Conservation (phyloP, 2,329 filamentous ascomycete genomes). For the Alternaria sp. region DNA sequence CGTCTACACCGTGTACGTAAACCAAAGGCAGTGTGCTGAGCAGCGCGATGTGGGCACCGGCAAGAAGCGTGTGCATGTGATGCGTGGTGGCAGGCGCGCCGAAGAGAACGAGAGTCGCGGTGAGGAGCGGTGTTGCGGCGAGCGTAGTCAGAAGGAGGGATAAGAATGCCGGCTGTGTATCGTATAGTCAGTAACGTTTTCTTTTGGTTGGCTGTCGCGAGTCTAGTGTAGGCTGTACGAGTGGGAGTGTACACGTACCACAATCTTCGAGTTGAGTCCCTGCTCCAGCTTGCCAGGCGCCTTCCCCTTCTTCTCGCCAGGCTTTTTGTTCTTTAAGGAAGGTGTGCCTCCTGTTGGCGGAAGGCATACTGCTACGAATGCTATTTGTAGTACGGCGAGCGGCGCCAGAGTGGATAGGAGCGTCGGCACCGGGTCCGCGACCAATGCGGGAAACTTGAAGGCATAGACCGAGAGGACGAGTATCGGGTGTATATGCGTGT, state of each 20-base stretch:
- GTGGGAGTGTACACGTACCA: slow-evolving; percentile 46
- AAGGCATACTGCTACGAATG: slow-evolving; percentile 65
- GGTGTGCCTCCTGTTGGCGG: slow-evolving; percentile 56
- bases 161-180: slow-evolving; percentile 69
- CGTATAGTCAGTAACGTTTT: background rate
- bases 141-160: slow-evolving; percentile 67
- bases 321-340: slow-evolving; percentile 60
- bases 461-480: slow-evolving; percentile 70
- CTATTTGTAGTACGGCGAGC: slow-evolving; percentile 68
- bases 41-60: slow-evolving; percentile 80
- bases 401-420: slow-evolving; percentile 67
- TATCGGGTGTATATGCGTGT: slow-evolving; percentile 71
- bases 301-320: slow-evolving; percentile 49
- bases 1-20: slow-evolving; percentile 83
- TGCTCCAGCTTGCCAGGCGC: slow-evolving; percentile 31
- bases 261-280: slow-evolving; percentile 42
- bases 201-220: too few species aligned
- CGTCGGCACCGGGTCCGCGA: slow-evolving; percentile 71
- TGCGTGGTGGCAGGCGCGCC: slow-evolving; percentile 90
- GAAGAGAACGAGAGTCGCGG: slow-evolving; percentile 77
- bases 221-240: background rate
- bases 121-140: slow-evolving; percentile 63
- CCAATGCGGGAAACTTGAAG: slow-evolving; percentile 69
- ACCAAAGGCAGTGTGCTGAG: slow-evolving; percentile 80
- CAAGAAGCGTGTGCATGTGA: slow-evolving; percentile 76